phyloP scores from a whole-genome alignment of 139 green algal species.

The Asterochloris erici region DNA sequence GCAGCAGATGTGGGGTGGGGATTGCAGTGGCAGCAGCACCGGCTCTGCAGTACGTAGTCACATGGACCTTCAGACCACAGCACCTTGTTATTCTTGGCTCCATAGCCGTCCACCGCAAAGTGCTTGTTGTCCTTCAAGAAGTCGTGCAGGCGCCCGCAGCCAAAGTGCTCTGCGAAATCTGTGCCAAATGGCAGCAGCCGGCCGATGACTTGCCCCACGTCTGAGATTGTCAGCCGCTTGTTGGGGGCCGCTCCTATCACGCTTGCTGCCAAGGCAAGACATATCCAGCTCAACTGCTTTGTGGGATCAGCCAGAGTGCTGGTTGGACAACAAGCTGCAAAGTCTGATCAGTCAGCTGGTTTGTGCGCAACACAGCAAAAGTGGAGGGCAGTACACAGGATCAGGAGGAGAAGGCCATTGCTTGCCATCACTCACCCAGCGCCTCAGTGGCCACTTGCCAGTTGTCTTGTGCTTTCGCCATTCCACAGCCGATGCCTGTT shows the following conservation, averaged over 20 bases:
- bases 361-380: not conserved
- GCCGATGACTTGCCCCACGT: slow-evolving; percentile 1
- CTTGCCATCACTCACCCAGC: no score
- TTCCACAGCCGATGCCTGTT: no score
- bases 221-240: not conserved
- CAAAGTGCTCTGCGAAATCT: slow-evolving; percentile 5
- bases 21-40: no score
- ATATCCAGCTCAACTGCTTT: not conserved
- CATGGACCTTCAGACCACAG: not conserved
- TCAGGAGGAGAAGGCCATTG: no score
- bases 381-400: no score
- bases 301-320: not conserved
- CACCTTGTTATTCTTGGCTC: slow-evolving; percentile 9
- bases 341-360: not conserved
- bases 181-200: slow-evolving; percentile 3
- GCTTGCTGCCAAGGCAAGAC: not conserved
- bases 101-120: slow-evolving; percentile 2
- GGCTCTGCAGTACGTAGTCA: no score
- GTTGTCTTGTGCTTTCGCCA: no score
- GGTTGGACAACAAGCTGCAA: not conserved
- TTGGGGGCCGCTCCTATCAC: not conserved
- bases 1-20: no score
- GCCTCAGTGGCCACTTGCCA: no score
- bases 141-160: slow-evolving; percentile 1
- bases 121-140: slow-evolving; percentile 2